Base-by-base conservation (phyloP, 352 stramenopile species). In the Phytophthora foliorum region DNA sequence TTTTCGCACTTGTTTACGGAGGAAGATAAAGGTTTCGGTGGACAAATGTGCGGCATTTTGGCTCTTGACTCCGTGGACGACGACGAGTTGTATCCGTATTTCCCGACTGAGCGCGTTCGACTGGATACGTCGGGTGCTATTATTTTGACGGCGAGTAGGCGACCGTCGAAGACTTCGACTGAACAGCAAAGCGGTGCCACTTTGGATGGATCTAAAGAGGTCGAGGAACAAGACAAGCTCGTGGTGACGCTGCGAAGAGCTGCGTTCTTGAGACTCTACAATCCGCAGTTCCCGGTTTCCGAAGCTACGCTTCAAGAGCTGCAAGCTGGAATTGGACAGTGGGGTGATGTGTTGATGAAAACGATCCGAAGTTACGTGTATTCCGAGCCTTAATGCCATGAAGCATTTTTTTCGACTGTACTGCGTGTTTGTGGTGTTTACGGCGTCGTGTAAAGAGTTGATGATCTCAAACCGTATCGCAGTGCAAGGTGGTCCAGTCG, bases 301-400 rank as follows among this genome's bases (percentile, higher is more conserved):
- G 19, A 59, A 21, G 24, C 49, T 17, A 32, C 52, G 6, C 45
- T 38, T 13, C 58, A 72, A 39, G 63, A 70, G 27, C 38, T 80
- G 38, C 68, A 72, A 25, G 58, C 56, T 6, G 61, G 69, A 4
- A 76, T 78, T 36, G 61, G 48, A 16, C 45, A 54, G 0, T 80
- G 72, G 72, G 67, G 56, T 2, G 57, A 78, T 31, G 67, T 76
- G 4, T 64, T 80, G 53, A 58, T 80, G 34, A 69, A 76, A n/a
- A 60, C 48, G 1, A 75, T 82, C 42, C 75, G 72, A 13, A 48
- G 56, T 1, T 71, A 65, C n/a, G 38, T 79, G 38, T 75, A 77
- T 36, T 44, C 46, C 14, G 41, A 49, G 11, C 32, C 34, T 4
- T 63, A 22, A 42, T 13, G 21, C 4, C 14, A 7, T 39, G 36